Evolutionary conservation across 2,329 filamentous ascomycete genomes (phyloP).

Genomic region (Hymenoscyphus fraxineus): DNA sequence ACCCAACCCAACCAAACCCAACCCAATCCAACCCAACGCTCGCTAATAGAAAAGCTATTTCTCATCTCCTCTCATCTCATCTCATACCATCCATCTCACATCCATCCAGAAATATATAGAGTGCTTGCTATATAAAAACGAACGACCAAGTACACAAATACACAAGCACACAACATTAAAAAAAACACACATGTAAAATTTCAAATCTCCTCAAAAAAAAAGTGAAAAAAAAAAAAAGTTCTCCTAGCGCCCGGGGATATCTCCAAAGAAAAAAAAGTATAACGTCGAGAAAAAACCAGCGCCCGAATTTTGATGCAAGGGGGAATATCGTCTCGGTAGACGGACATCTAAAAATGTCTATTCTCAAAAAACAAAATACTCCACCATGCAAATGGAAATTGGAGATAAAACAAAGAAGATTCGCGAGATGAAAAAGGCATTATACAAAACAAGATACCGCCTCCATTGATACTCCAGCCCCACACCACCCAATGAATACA

Average conservation of each 20-base stretch:
- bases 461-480: not conserved
- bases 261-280: not conserved
- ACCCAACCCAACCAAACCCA: too few species aligned
- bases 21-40: too few species aligned
- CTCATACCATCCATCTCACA: too few species aligned
- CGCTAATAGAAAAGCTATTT: too few species aligned
- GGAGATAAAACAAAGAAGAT: not conserved
- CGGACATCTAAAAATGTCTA: not conserved
- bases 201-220: not conserved
- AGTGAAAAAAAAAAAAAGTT: not conserved
- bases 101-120: too few species aligned
- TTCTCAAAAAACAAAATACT: not conserved
- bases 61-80: too few species aligned
- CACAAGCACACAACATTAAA: not conserved
- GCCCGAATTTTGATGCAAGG: not conserved
- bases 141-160: too few species aligned
- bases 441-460: not conserved
- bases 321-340: not conserved
- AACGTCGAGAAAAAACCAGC: not conserved
- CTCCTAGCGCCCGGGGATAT: not conserved
- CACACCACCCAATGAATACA: conserved; percentile 3
- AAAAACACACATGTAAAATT: not conserved
- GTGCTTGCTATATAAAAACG: too few species aligned
- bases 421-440: not conserved
- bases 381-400: not conserved